Percentiles rank a stretch among this genome's conserved stretches.
Evolutionary conservation across 1,284 basidiomycete species (phyloP).

Genomic region (Tetrapyrgos nigripes): DNA sequence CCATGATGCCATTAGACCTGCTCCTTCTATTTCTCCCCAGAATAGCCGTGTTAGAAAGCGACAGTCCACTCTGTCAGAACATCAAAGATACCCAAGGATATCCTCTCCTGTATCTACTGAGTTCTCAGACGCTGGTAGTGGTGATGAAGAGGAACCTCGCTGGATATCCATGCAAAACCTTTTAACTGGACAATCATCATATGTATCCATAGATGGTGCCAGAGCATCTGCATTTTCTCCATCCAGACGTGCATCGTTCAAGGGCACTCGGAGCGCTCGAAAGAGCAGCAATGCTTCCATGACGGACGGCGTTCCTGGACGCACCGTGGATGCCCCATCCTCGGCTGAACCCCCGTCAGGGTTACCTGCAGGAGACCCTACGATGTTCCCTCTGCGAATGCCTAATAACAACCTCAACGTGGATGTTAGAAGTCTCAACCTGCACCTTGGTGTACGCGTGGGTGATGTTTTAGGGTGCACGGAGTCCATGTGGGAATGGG

Average conservation of each 20-base stretch:
- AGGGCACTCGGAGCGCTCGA: not conserved
- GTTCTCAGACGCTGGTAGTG: slow-evolving; percentile 2
- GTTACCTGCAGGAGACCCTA: not conserved
- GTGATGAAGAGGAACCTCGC: slow-evolving; percentile 31
- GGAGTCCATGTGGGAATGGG: slow-evolving; percentile 81
- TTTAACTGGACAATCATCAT: slow-evolving; percentile 45
- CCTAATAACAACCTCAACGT: slow-evolving; percentile 59
- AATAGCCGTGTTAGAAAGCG: not conserved
- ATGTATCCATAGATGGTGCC: slow-evolving; percentile 51
- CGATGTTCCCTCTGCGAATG: slow-evolving; percentile 37
- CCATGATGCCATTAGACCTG: slow-evolving; percentile 40
- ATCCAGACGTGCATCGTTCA: slow-evolving; percentile 36
- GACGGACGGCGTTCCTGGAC: not conserved
- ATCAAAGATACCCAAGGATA: not conserved
- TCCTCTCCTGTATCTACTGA: slow-evolving; percentile 1
- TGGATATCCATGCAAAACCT: slow-evolving; percentile 41
- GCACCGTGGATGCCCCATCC: not conserved
- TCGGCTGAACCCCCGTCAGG: not conserved
- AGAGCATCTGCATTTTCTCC: slow-evolving; percentile 49
- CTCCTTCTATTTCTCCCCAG: slow-evolving; percentile 19
- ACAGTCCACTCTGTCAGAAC: not conserved
- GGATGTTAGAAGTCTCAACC: slow-evolving; percentile 61
- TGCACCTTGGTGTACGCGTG: slow-evolving; percentile 62
- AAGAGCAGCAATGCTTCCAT: not conserved
- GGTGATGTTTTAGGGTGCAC: slow-evolving; percentile 68